These are phyloP conservation scores for Nepenthes mirabilis DNA, from an alignment of 148 eudicot genomes.

Conservation along the genomic window DNA sequence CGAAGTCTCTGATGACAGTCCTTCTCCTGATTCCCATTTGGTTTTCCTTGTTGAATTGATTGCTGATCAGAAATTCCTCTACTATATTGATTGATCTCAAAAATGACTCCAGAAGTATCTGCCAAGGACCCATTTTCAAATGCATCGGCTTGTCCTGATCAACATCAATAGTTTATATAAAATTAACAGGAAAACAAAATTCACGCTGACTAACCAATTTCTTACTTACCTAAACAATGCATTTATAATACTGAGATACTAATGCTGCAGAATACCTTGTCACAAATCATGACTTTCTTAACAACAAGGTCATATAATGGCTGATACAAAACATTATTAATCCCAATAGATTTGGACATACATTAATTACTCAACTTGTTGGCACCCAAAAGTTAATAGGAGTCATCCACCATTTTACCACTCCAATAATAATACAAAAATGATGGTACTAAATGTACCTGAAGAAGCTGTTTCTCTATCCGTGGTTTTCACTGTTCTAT, in stretches of 20 bases:
- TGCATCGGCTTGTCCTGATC: conserved; percentile 47
- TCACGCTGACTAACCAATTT: too few species aligned
- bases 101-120: conserved; percentile 70
- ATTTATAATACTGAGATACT: too few species aligned
- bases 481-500: conserved; percentile 90
- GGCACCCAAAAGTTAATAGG: too few species aligned
- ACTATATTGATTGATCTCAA: conserved; percentile 14
- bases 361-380: too few species aligned
- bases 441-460: conserved; percentile 25
- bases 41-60: too few species aligned
- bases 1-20: conserved; percentile 32
- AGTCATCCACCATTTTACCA: background rate
- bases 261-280: too few species aligned
- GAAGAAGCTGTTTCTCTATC: conserved; percentile 80
- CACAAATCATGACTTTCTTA: too few species aligned
- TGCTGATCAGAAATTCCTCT: conserved; percentile 32
- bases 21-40: too few species aligned
- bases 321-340: too few species aligned
- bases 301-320: too few species aligned
- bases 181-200: background rate
- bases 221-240: too few species aligned
- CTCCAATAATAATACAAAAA: background rate
- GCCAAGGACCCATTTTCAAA: conserved; percentile 87
- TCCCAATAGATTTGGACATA: too few species aligned
- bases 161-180: background rate